Percentiles rank a stretch among this genome's conserved stretches.
phyloP scores from a whole-genome alignment of 805 yeast genomes.

The Yarrowia sp. region DNA sequence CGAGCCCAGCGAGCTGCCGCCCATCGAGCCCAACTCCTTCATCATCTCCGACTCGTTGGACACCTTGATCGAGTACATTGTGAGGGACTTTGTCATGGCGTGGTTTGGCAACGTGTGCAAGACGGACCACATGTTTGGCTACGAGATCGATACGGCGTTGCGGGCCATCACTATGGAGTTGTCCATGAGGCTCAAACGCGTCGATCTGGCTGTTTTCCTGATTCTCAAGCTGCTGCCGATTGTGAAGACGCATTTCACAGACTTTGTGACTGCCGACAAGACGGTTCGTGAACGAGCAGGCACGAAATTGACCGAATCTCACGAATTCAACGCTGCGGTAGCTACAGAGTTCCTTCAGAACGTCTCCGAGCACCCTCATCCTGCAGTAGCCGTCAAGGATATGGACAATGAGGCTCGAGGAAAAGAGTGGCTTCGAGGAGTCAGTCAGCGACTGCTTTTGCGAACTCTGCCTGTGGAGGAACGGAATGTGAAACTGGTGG shows the following conservation, averaged over 20 bases:
- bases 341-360: slow-evolving; percentile 54
- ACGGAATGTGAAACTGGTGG: slow-evolving; percentile 58
- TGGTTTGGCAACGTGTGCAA: slow-evolving; percentile 62
- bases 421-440: slow-evolving; percentile 58
- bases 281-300: slow-evolving; percentile 46
- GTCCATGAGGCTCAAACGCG: slow-evolving; percentile 52
- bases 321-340: slow-evolving; percentile 53
- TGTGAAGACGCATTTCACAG: slow-evolving; percentile 66
- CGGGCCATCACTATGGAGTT: slow-evolving; percentile 54
- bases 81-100: slow-evolving; percentile 60
- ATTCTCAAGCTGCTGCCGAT: slow-evolving; percentile 69
- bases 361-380: slow-evolving; percentile 62
- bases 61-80: slow-evolving; percentile 57
- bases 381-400: slow-evolving; percentile 56
- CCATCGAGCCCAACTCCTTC: slow-evolving; percentile 57
- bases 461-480: slow-evolving; percentile 56
- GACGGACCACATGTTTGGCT: slow-evolving; percentile 52
- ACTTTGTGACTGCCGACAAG: slow-evolving; percentile 56
- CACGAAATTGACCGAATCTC: slow-evolving; percentile 48
- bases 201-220: slow-evolving; percentile 65
- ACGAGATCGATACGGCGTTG: slow-evolving; percentile 56
- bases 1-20: slow-evolving; percentile 32
- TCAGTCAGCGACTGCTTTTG: slow-evolving; percentile 57
- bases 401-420: slow-evolving; percentile 52
- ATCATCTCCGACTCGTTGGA: slow-evolving; percentile 61